Evolutionary conservation across 768 basidiomycete species (phyloP).

Genomic region (Russula foetens): DNA sequence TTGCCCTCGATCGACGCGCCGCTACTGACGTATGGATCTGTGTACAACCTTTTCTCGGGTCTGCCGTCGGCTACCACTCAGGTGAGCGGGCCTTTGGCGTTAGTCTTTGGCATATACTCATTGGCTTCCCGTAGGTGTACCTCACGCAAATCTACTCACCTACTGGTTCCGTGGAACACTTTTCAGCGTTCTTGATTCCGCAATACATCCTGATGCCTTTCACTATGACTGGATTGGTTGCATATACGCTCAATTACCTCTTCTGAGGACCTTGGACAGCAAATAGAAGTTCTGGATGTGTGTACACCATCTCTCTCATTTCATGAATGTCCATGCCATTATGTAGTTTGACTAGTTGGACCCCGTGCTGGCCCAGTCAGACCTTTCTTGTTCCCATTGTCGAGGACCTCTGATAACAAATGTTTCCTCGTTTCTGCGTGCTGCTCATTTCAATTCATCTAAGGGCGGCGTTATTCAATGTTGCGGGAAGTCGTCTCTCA

Average conservation of each 20-base stretch:
- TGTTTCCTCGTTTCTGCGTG: too few relatives aligned
- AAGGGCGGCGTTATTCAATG: too few relatives aligned
- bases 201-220: conserved; percentile 25
- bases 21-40: conserved; percentile 51
- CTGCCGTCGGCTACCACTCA: conserved; percentile 18
- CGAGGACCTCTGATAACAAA: too few relatives aligned
- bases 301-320: too few relatives aligned
- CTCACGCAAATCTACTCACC: conserved; percentile 61
- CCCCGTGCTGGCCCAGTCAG: too few relatives aligned
- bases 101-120: neutral
- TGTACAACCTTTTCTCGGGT: conserved; percentile 19
- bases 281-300: neutral
- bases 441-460: too few relatives aligned
- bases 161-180: conserved; percentile 53
- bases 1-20: conserved; percentile 18
- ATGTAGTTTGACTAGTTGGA: too few relatives aligned
- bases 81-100: neutral
- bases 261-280: neutral
- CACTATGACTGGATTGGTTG: conserved; percentile 16
- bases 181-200: conserved; percentile 56
- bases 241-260: conserved; percentile 16
- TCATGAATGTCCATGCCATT: neutral
- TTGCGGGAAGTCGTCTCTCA: too few relatives aligned
- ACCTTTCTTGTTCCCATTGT: too few relatives aligned
- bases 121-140: conserved; percentile 36